These are phyloP conservation scores for Fallopia convolvulus DNA, from an alignment of 148 eudicot genomes.

Conservation along the genomic window DNA sequence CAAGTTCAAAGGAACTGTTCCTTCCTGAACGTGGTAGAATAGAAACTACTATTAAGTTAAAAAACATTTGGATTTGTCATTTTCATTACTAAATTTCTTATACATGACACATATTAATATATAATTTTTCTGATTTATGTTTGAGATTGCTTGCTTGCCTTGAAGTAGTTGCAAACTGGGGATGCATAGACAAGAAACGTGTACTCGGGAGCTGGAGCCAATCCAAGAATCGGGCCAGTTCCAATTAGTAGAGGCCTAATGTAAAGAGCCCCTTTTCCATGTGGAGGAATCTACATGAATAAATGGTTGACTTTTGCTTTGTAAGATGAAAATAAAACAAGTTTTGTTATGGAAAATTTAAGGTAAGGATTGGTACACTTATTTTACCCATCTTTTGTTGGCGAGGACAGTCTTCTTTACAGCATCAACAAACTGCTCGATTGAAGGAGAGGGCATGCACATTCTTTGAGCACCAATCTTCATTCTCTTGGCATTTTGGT, in stretches of 20 bases:
- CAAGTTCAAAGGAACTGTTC: constrained; percentile 60
- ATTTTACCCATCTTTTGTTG: constrained; percentile 53
- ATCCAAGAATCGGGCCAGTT: constrained; percentile 68
- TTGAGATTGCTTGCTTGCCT: constrained; percentile 28
- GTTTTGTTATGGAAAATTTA: too few relatives aligned
- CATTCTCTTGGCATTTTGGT: constrained; percentile 61
- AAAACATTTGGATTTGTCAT: background rate
- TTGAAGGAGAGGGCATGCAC: constrained; percentile 67
- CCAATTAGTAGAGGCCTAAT: constrained; percentile 89
- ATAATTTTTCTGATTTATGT: too few relatives aligned
- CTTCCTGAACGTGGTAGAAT: constrained; percentile 37
- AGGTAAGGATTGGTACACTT: too few relatives aligned
- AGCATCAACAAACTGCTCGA: constrained; percentile 51
- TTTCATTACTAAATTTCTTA: too few relatives aligned
- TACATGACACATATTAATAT: too few relatives aligned
- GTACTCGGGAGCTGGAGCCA: constrained; percentile 79
- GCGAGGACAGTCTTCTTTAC: constrained; percentile 63
- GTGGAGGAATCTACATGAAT: constrained; percentile 74
- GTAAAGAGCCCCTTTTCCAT: constrained; percentile 83
- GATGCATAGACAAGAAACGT: constrained; percentile 88
- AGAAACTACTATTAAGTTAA: background rate
- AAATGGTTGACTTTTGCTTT: too few relatives aligned
- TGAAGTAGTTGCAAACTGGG: constrained; percentile 88
- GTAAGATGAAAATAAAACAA: too few relatives aligned
- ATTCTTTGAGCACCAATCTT: constrained; percentile 56